These are phyloP conservation scores for Anthracocystis walkeri DNA, from an alignment of 1,284 basidiomycete genomes.

Conservation along the genomic window DNA sequence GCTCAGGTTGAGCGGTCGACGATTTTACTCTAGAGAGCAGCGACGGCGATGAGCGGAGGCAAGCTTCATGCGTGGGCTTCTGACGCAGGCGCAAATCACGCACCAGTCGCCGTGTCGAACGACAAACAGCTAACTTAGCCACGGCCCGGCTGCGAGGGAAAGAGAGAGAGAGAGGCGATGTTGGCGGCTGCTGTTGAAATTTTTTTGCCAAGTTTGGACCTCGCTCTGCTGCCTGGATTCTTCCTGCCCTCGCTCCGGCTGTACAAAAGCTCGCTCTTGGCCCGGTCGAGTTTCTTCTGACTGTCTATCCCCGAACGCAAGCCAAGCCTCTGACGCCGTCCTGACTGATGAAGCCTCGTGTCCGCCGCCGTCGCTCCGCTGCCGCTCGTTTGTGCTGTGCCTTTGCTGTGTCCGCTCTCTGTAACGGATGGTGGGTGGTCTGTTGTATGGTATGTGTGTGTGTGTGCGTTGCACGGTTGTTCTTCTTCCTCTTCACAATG, in stretches of 20 bases:
- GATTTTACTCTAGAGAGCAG: not conserved
- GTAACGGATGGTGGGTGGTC: not conserved
- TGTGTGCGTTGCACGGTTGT: not conserved
- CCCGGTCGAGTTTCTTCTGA: not conserved
- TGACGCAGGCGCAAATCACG: not conserved
- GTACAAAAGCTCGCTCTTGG: not conserved
- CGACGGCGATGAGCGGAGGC: slow-evolving; percentile 19
- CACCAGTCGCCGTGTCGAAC: slow-evolving; percentile 14
- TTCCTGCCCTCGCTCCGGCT: not conserved
- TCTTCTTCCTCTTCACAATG: too few relatives aligned
- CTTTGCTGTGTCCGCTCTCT: not conserved
- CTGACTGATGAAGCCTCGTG: slow-evolving; percentile 6
- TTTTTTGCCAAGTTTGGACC: not conserved
- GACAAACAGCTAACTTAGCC: slow-evolving; percentile 17
- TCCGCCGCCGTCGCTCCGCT: not conserved
- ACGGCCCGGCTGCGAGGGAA: too few relatives aligned
- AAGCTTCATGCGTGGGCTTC: not conserved
- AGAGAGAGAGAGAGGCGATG: too few relatives aligned
- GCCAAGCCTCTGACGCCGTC: not conserved
- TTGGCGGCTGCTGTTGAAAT: not conserved
- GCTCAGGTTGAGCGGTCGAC: not conserved
- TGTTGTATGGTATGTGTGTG: too few relatives aligned
- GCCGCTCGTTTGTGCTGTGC: not conserved
- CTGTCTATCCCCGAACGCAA: slow-evolving; percentile 6
- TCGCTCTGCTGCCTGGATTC: slow-evolving; percentile 1